Evolutionary conservation across 768 basidiomycete species (phyloP), one percentile per base, ranked within the genome.

Genomic region (Leucocoprinus leucothites): DNA sequence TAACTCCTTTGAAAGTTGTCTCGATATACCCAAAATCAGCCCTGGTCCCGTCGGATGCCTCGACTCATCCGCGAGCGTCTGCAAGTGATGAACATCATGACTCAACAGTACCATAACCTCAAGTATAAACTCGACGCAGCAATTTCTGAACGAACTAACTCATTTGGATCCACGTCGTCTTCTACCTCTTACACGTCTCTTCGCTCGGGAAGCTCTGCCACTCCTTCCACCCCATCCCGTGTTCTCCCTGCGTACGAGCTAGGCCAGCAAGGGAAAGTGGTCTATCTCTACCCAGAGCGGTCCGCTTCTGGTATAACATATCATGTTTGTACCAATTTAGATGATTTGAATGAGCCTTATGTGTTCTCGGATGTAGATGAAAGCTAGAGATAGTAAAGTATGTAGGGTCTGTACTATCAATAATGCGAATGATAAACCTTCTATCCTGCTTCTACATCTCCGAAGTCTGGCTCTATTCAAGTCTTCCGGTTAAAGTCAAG

Each of bases 51-150:
- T 5, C 46, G 34, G 18, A 19, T 5, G 18, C 42, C 41, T 21
- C 38, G 21, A 38, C 46, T 55, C 46, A n/a, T 55, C 19, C 53
- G 53, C 25, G 53, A 55, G 35, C 45, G 53, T 13, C 18, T 55
- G 1, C 21, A 45, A 3, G 16, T 41, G 1, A 21, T 40, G 13
- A 55, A 55, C 19, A 36, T 13, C 6, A 48, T 55, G 9, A 42
- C 53, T 16, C 46, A 24, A 4, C 25, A 26, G 1, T 21, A 38
- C 18, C 45, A 46, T 9, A 31, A 40, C 19, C 22, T 55, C n/a
- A 48, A 14, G 11, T 24, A 48, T 16, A 55, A 41, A 41, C 19
- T 55, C 19, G 6, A 22, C 22, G 3, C n/a, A 8, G 22, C 36
- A 24, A 16, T 52, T 7, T 18, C 19, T 8, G 8, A 25, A 8